These are phyloP conservation scores for Coemansia sp. DNA, from an alignment of 192 early-diverging fungal species.

Conservation along the genomic window DNA sequence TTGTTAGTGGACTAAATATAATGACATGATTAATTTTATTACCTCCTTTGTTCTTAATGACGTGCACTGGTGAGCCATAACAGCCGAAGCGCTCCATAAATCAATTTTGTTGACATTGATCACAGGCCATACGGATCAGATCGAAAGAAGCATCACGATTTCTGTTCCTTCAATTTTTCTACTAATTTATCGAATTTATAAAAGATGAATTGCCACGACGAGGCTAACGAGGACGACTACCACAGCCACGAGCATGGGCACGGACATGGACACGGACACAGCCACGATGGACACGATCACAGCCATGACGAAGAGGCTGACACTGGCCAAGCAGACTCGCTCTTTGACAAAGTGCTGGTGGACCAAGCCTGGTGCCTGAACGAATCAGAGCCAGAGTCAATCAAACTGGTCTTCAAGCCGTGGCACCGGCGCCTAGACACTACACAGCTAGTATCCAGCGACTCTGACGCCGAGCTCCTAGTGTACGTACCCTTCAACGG, in stretches of 20 bases:
- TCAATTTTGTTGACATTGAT: no score
- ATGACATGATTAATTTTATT: no score
- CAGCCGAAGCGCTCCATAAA: neutral
- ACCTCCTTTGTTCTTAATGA: no score
- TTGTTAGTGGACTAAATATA: no score
- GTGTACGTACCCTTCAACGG: conserved; percentile 91
- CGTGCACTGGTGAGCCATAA: neutral
- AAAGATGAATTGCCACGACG: conserved; percentile 42
- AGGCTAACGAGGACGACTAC: conserved; percentile 41
- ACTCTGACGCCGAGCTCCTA: conserved; percentile 91
- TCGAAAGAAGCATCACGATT: neutral
- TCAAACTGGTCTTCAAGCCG: conserved; percentile 79
- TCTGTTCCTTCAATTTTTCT: neutral
- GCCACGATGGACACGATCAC: conserved; percentile 61
- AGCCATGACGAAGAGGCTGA: conserved; percentile 77
- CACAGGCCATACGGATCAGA: no score
- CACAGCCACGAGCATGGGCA: conserved; percentile 61
- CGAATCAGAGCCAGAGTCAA: conserved; percentile 65
- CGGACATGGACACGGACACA: conserved; percentile 55
- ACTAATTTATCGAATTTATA: neutral
- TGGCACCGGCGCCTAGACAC: conserved; percentile 81
- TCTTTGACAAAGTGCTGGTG: conserved; percentile 79
- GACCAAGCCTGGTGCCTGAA: conserved; percentile 84
- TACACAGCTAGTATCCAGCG: conserved; percentile 71
- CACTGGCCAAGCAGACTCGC: conserved; percentile 63